Evolutionary conservation across 345 rosid species (phyloP).

Genomic region (Melaleuca alternifolia): DNA sequence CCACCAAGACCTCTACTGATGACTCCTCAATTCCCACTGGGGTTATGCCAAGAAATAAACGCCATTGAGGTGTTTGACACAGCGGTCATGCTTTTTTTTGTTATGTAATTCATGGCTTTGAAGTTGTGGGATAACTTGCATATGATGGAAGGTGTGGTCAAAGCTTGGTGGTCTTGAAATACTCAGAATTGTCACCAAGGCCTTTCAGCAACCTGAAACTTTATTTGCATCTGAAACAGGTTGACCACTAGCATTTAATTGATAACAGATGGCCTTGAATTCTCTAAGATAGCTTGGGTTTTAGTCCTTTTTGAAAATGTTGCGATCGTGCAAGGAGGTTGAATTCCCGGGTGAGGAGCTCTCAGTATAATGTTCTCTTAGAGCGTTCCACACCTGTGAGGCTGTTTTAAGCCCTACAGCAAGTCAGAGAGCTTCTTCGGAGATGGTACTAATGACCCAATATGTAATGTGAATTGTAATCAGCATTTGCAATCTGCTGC

Average conservation of each 20-base stretch:
- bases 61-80: background rate
- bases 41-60: background rate
- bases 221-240: background rate
- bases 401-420: background rate
- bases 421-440: background rate
- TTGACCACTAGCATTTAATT: background rate
- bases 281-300: background rate
- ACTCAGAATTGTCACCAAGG: background rate
- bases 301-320: background rate
- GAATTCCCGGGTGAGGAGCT: background rate
- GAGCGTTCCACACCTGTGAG: background rate
- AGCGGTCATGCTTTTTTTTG: background rate
- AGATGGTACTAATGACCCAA: background rate
- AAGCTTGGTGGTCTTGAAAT: background rate
- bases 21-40: background rate
- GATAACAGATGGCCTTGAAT: background rate
- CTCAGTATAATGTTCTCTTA: background rate
- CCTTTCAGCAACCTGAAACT: background rate
- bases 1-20: background rate
- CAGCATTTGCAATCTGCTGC: background rate
- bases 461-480: background rate
- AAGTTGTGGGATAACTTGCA: background rate
- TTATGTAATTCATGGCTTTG: background rate
- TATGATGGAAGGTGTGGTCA: background rate
- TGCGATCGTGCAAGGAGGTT: background rate